A percentile compares a stretch with the other conserved stretches of the same genome.
These are phyloP conservation scores for Zizania palustris DNA, from an alignment of 202 grass and related monocot genomes.

Conservation along the genomic window DNA sequence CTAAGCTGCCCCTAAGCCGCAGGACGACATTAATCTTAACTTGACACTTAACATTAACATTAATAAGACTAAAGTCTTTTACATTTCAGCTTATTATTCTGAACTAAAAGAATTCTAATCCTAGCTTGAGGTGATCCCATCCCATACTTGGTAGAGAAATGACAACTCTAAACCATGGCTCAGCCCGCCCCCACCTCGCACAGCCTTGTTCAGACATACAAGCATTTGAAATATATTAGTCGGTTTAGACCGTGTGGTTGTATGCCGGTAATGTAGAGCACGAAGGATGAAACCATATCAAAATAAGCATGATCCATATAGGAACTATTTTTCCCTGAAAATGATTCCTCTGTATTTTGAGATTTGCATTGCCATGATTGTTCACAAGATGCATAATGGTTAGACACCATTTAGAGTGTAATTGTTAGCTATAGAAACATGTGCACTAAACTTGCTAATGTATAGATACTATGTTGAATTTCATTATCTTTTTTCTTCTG, in stretches of 20 bases:
- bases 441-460: slow-evolving; percentile 3
- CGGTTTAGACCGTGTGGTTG: slow-evolving; percentile 17
- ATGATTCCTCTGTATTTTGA: slow-evolving; percentile 34
- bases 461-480: slow-evolving; percentile 4
- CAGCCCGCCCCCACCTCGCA: too few species aligned
- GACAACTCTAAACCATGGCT: too few species aligned
- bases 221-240: background rate
- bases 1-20: too few species aligned
- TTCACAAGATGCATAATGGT: slow-evolving; percentile 24
- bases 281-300: background rate
- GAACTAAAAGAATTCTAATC: too few species aligned
- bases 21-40: too few species aligned
- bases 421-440: slow-evolving; percentile 17
- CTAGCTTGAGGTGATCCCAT: too few species aligned
- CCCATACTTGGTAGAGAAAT: too few species aligned
- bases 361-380: slow-evolving; percentile 20
- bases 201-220: slow-evolving; percentile 15
- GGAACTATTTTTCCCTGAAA: slow-evolving; percentile 15
- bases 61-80: too few species aligned
- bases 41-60: too few species aligned
- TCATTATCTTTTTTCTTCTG: background rate
- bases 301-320: slow-evolving; percentile 29
- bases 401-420: slow-evolving; percentile 9
- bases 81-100: too few species aligned
- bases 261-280: slow-evolving; percentile 6